Percentiles rank a stretch among this genome's conserved stretches.
Evolutionary conservation across 2,329 filamentous ascomycete species (phyloP).

Genomic region (Botrytis sinoallii): DNA sequence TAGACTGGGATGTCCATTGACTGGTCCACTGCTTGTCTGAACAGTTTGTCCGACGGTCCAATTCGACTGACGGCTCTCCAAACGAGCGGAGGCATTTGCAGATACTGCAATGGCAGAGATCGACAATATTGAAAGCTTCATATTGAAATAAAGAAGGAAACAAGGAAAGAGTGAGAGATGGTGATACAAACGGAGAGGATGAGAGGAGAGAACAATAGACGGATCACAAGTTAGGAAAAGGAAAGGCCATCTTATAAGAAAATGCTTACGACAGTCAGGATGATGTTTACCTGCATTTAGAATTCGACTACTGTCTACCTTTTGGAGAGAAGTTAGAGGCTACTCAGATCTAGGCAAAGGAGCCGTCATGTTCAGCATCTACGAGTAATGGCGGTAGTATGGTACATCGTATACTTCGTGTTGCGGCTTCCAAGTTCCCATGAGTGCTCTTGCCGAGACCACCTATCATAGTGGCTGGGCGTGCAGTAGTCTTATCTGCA

Average conservation of each 20-base stretch:
- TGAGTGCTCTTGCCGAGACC: not conserved
- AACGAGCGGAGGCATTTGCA: not conserved
- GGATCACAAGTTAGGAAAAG: not conserved
- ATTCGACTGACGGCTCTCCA: slow-evolving; percentile 21
- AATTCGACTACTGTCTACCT: not conserved
- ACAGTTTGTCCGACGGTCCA: slow-evolving; percentile 35
- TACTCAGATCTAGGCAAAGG: not conserved
- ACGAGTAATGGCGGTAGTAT: not conserved
- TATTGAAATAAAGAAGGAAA: not conserved
- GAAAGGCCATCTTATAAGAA: not conserved
- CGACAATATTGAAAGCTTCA: slow-evolving; percentile 12
- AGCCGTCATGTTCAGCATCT: not conserved
- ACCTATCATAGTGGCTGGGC: not conserved
- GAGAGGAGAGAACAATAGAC: not conserved
- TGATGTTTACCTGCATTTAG: not conserved
- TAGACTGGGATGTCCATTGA: slow-evolving; percentile 31
- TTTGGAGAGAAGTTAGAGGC: not conserved
- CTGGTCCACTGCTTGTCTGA: slow-evolving; percentile 32
- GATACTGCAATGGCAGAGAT: slow-evolving; percentile 5
- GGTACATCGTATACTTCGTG: not conserved
- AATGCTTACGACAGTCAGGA: not conserved
- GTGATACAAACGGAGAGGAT: not conserved
- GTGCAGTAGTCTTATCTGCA: not conserved
- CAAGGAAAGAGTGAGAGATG: not conserved
- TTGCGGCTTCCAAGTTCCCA: not conserved